Conservation (phyloP, 148 eudicot species). For the Drosera capensis region DNA sequence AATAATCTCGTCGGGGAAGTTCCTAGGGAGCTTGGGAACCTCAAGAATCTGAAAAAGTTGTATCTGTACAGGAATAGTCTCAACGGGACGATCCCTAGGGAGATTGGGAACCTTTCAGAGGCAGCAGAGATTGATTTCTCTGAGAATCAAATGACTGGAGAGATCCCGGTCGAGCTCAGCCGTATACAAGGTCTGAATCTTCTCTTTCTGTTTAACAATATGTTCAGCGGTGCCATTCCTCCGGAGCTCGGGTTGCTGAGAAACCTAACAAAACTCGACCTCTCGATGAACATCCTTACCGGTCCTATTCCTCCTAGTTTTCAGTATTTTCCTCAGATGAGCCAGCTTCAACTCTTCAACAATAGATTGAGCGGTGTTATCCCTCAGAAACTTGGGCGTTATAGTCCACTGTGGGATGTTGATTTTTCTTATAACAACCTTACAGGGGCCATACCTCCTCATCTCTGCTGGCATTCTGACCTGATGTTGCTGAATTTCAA, state of each 20-base stretch:
- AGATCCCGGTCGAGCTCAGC: constrained; percentile 61
- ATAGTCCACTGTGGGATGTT: constrained; percentile 71
- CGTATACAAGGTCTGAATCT: constrained; percentile 40
- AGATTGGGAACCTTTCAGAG: constrained; percentile 66
- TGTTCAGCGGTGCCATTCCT: constrained; percentile 62
- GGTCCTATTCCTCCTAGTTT: constrained; percentile 73
- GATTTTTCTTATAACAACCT: constrained; percentile 71
- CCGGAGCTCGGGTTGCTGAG: constrained; percentile 40
- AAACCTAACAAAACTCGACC: constrained; percentile 66
- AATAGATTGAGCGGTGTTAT: constrained; percentile 55
- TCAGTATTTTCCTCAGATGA: constrained; percentile 48
- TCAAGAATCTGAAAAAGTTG: constrained; percentile 32
- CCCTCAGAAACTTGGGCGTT: constrained; percentile 58
- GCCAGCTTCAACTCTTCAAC: constrained; percentile 63
- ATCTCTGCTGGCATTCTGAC: constrained; percentile 50
- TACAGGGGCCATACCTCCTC: constrained; percentile 61
- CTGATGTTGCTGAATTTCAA: constrained; percentile 60
- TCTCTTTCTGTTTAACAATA: constrained; percentile 68
- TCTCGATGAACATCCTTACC: constrained; percentile 65
- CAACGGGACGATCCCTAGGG: constrained; percentile 77
- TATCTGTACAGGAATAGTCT: constrained; percentile 67
- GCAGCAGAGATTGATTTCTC: constrained; percentile 79
- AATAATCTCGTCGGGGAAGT: constrained; percentile 70
- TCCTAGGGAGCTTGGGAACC: constrained; percentile 56
- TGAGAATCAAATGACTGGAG: constrained; percentile 55